Conservation (phyloP, 1,139 yeast genomes). For the Pichia sp. region DNA sequence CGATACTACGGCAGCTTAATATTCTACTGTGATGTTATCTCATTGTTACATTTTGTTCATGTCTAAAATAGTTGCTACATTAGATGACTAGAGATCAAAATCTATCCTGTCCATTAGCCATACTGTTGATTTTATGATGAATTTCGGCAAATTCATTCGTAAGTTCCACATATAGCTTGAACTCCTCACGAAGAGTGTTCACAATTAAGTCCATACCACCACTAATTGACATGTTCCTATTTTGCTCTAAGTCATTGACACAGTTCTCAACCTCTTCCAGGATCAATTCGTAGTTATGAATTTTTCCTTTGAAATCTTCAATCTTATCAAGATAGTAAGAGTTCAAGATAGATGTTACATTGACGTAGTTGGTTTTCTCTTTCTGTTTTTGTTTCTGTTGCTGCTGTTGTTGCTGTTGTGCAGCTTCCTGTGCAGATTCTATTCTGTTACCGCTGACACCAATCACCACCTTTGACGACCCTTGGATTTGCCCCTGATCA, state of each 20-base stretch:
- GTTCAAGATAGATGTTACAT: constrained; percentile 32
- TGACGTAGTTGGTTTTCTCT: constrained; percentile 19
- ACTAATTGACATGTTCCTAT: constrained; percentile 29
- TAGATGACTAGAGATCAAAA: too few species aligned
- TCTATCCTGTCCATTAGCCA: not conserved
- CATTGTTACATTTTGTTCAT: too few species aligned
- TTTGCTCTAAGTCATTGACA: constrained; percentile 60
- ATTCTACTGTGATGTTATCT: too few species aligned
- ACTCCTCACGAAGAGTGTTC: constrained; percentile 72
- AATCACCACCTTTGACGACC: constrained; percentile 20
- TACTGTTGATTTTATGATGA: constrained; percentile 47
- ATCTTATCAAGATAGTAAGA: constrained; percentile 47
- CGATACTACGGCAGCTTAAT: too few species aligned
- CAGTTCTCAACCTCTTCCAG: constrained; percentile 69
- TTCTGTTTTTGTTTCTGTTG: too few species aligned
- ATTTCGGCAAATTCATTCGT: constrained; percentile 87
- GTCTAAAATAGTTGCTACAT: too few species aligned
- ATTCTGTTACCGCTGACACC: constrained; percentile 26
- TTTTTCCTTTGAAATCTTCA: constrained; percentile 45
- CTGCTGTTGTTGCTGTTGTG: constrained; percentile 14
- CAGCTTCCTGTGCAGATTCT: constrained; percentile 11
- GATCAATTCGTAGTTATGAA: constrained; percentile 59
- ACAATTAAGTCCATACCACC: constrained; percentile 50
- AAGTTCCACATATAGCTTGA: constrained; percentile 78
- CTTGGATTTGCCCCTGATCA: constrained; percentile 18